phyloP scores from a whole-genome alignment of 139 green algal genomes.

The Coelastrella sp. region DNA sequence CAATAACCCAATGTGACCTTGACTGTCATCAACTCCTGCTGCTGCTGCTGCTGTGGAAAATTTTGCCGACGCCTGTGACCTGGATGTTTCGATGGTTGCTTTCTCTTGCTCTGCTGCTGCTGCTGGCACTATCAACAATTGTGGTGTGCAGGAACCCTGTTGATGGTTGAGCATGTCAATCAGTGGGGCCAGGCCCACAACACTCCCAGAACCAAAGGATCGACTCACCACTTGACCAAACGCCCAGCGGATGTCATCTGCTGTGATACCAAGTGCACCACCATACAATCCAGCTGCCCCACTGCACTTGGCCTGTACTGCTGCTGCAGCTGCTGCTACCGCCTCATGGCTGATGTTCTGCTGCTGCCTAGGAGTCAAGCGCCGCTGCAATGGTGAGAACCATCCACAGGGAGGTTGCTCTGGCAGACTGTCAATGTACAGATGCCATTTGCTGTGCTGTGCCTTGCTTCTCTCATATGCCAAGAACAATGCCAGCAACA shows the following conservation, averaged over 20 bases:
- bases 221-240: conserved; percentile 51
- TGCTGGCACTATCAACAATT: neutral
- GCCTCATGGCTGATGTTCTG: neutral
- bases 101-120: neutral
- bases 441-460: conserved; percentile 42
- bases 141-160: conserved; percentile 3
- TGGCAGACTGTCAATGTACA: conserved; percentile 47
- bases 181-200: conserved; percentile 47
- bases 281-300: neutral
- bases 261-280: neutral
- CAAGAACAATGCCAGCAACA: conserved; percentile 49
- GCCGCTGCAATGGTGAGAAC: neutral
- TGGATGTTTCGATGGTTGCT: neutral
- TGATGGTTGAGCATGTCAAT: conserved; percentile 57
- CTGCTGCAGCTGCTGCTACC: neutral
- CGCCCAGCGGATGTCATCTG: conserved; percentile 44
- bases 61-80: neutral
- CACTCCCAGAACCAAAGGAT: conserved; percentile 28
- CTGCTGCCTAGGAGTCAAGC: neutral
- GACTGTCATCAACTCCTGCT: neutral
- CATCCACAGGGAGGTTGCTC: conserved; percentile 23
- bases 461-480: conserved; percentile 43
- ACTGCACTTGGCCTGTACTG: neutral
- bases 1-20: neutral
- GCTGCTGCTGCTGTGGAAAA: neutral